phyloP scores from a whole-genome alignment of 192 early-diverging fungal species.

The Podila epigama region DNA sequence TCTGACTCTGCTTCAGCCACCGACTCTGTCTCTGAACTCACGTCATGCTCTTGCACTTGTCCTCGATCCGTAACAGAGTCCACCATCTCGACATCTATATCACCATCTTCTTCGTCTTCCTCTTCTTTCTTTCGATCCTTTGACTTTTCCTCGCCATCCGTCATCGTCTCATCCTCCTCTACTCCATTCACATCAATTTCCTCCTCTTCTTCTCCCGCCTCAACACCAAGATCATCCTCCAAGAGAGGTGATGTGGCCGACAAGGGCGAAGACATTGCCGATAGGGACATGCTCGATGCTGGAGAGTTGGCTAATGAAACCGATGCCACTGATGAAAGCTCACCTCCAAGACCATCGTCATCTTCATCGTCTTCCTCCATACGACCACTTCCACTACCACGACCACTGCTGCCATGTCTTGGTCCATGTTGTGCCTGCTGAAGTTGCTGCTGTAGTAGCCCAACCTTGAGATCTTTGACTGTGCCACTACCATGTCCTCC shows the following conservation, averaged over 20 bases:
- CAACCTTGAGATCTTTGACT: no score
- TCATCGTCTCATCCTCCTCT: no score
- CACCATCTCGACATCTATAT: not conserved
- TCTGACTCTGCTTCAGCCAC: not conserved
- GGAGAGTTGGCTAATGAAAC: slow-evolving; percentile 21
- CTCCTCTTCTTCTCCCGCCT: no score
- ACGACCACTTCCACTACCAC: not conserved
- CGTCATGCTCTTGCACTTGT: not conserved
- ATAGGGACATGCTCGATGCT: slow-evolving; percentile 24
- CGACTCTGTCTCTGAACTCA: not conserved
- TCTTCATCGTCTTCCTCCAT: slow-evolving; percentile 12
- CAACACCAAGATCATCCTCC: no score
- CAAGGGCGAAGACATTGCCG: not conserved
- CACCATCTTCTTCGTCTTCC: not conserved
- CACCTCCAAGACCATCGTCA: slow-evolving; percentile 34
- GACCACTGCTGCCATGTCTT: not conserved
- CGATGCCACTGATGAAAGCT: slow-evolving; percentile 28
- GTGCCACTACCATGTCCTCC: no score
- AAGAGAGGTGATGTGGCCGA: slow-evolving; percentile 34
- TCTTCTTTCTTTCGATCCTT: not conserved
- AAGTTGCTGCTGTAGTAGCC: no score
- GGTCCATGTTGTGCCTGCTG: no score
- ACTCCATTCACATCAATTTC: no score
- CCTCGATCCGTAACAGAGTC: not conserved
- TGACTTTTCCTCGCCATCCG: no score